These are phyloP conservation scores for Corchorus olitorius DNA, from an alignment of 345 rosid genomes.

Conservation along the genomic window DNA sequence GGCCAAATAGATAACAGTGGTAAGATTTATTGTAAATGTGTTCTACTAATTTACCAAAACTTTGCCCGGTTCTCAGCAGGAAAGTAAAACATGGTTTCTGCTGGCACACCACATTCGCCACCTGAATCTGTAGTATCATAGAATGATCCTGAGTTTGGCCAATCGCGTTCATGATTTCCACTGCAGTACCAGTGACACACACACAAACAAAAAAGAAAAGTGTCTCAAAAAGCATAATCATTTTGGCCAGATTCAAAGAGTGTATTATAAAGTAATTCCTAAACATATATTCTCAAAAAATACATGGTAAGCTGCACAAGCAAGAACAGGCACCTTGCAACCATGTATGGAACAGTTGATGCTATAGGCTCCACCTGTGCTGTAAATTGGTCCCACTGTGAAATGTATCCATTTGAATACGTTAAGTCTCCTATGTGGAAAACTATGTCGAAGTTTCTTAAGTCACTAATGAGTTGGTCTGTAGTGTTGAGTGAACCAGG, in stretches of 20 bases:
- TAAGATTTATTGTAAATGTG: background rate
- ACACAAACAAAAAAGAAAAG: no score
- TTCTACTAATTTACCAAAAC: conserved; percentile 50
- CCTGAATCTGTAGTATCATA: conserved; percentile 50
- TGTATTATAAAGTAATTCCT: background rate
- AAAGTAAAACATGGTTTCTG: conserved; percentile 52
- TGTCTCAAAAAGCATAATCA: background rate
- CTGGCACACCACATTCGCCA: conserved; percentile 62
- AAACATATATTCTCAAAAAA: background rate
- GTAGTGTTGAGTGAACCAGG: conserved; percentile 77
- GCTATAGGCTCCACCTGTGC: conserved; percentile 79
- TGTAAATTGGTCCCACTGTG: conserved; percentile 92
- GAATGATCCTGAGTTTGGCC: conserved; percentile 74
- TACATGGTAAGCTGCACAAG: background rate
- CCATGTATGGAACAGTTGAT: conserved; percentile 68
- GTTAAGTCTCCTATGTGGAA: conserved; percentile 76
- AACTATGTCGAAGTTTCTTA: conserved; percentile 61
- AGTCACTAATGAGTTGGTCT: conserved; percentile 67
- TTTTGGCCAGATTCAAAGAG: background rate
- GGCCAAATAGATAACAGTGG: background rate
- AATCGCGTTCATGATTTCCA: conserved; percentile 82
- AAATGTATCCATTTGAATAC: conserved; percentile 74
- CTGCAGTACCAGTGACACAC: conserved; percentile 32
- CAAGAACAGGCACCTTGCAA: conserved; percentile 55
- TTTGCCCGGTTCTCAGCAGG: conserved; percentile 67